Base-by-base conservation (phyloP, 768 basidiomycete genomes). In the Erythrobasidium yunnanense region DNA sequence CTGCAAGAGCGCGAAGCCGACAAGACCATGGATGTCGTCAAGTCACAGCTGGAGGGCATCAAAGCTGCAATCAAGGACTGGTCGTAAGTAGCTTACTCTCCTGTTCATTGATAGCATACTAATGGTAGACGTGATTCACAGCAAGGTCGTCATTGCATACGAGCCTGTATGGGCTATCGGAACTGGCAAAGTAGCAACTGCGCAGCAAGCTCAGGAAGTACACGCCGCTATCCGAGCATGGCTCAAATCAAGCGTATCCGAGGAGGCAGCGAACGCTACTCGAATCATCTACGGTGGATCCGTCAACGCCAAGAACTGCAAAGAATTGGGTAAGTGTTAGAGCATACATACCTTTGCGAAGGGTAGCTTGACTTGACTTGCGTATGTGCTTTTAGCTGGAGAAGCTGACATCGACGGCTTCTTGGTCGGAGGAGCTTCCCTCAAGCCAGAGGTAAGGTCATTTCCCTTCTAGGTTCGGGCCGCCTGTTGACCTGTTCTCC, bases 161-260 rank as follows among this genome's bases (percentile, higher is more conserved):
- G 90, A 93, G 77, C 89, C 91, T 46, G 89, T 97, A 18, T 97
- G 95, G 93, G 93, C 95, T 33, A 97, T 97, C 76, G 95, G 95
- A 49, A 96, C 93, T 13, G 93, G 93, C 69, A 93, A 87, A 76
- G 92, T 95, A 56, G 93, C 93, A 49, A 88, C 88, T 32, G 80
- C 87, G 0, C 80, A 80, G n/a, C 87, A 96, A 79, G 95, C 95
- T 0, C 93, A 97, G 77, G 87, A 91, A 45, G 84, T 88, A 1
- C 95, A 99, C 74, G 82, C 81, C 38, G 83, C 86, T 67, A 85
- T 92, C 73, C 87, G 95, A 71, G 72, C 78, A 11, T 95, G 84
- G 79, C 79, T 97, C 70, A 74, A 79, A 47, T 79, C 77, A 68
- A 79, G 80, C 4, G 83, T 96, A 46, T 87, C 87, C 5, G 72